Base-by-base conservation (phyloP, 768 basidiomycete genomes). In the Hirschioporus abietinus region DNA sequence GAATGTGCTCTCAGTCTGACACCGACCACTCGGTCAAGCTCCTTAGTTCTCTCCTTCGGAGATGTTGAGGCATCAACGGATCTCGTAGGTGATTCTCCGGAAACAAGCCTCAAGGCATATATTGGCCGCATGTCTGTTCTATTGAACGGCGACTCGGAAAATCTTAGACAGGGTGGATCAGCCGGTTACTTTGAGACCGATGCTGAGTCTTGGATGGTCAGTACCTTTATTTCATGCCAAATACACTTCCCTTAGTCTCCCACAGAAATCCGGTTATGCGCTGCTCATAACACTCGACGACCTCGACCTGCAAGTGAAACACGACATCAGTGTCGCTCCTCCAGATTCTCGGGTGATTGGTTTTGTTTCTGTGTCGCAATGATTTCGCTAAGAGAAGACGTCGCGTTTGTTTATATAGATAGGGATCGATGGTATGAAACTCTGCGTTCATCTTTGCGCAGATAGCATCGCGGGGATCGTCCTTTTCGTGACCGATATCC, bases 361-460 rank as follows among this genome's bases (percentile, higher is more conserved):
- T 63, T 66, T n/a, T 36, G 64, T 25, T 30, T 15, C 15, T 52
- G 27, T 23, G 6, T 52, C 26, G 17, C 59, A 65, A 30, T 3
- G 8, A 8, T 8, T 30, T 36, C 35, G 23, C 42, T 52, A 3
- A 58, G 27, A 59, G 35, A 65, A 64, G 68, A 30, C 30, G 60
- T 58, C n/a, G n/a, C n/a, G n/a, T 57, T 69, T 57, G 4, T 42
- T 42, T 26, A 15, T 30, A 58, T 64, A 93, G 92, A 76, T 91
- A 25, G 70, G 77, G n/a, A 74, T 91, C 26, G 80, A 87, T 64
- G 81, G 77, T 17, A 76, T 86, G 36, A 78, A 77, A 20, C 74
- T 93, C 5, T 81, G 81, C 57, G 70, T 92, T 59, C 88, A 90
- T 72, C 79, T 93, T 26, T 93, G 91, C 72, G 92, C 93, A 12